A percentile compares a stretch with the other conserved stretches of the same genome.
These are phyloP conservation scores for Kodamaea ohmeri DNA, from an alignment of 1,139 yeast genomes.

Conservation along the genomic window DNA sequence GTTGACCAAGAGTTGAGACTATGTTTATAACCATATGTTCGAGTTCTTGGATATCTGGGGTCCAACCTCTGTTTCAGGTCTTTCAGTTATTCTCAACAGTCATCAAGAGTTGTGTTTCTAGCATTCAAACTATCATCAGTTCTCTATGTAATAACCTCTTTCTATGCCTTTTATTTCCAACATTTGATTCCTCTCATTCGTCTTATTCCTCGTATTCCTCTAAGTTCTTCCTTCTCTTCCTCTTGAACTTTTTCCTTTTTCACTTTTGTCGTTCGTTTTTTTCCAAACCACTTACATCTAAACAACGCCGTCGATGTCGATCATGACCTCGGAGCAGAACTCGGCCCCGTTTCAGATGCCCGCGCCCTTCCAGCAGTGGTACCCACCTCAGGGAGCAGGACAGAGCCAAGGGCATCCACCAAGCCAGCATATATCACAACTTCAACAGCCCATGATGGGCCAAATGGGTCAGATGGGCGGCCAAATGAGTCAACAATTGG, in stretches of 20 bases:
- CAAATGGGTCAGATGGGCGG: slow-evolving; percentile 6
- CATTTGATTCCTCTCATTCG: neutral
- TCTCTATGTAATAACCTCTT: neutral
- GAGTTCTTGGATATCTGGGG: too few species aligned
- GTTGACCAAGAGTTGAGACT: too few species aligned
- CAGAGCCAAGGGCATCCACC: neutral
- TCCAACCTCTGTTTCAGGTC: too few species aligned
- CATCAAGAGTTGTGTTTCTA: neutral
- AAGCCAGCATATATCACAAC: slow-evolving; percentile 5
- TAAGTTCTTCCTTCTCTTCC: neutral
- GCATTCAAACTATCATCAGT: neutral
- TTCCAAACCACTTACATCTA: slow-evolving; percentile 5
- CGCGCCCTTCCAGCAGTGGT: slow-evolving; percentile 10
- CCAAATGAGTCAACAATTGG: slow-evolving; percentile 7
- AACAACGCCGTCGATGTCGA: slow-evolving; percentile 13
- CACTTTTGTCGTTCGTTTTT: neutral
- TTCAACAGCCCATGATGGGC: slow-evolving; percentile 2
- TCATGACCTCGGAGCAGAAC: slow-evolving; percentile 23
- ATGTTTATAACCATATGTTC: too few species aligned
- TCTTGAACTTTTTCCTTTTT: slow-evolving; percentile 1
- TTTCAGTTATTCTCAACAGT: neutral
- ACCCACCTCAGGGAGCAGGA: neutral
- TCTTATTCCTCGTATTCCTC: neutral
- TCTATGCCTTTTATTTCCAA: neutral
- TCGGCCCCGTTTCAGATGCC: slow-evolving; percentile 16